Evolutionary conservation across 2,329 filamentous ascomycete species (phyloP).

Genomic region (Coniochaeta hoffmannii): DNA sequence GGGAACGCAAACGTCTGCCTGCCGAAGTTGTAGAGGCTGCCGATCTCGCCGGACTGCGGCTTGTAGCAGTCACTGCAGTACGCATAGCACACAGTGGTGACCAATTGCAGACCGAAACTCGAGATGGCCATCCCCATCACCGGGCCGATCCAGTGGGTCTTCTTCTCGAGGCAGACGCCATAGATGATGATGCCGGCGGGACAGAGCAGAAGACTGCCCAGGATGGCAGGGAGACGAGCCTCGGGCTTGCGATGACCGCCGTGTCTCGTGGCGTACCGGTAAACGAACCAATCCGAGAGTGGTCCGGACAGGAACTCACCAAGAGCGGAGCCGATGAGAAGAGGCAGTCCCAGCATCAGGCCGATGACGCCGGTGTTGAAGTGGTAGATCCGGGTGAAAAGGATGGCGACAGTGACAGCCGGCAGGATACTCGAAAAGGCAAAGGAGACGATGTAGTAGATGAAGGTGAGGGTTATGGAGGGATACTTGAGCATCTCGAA

Average conservation of each 20-base stretch:
- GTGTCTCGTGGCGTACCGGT: slow-evolving; percentile 4
- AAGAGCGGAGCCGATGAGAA: slow-evolving; percentile 6
- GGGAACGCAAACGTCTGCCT: slow-evolving; percentile 5
- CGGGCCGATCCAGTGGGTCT: slow-evolving; percentile 10
- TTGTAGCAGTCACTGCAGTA: slow-evolving; percentile 15
- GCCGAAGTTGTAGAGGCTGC: slow-evolving; percentile 6
- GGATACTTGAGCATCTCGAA: slow-evolving; percentile 7
- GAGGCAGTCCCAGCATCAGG: slow-evolving; percentile 8
- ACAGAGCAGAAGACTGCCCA: slow-evolving; percentile 8
- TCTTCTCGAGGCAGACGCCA: slow-evolving; percentile 11
- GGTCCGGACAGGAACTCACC: slow-evolving; percentile 7
- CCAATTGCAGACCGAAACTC: slow-evolving; percentile 10
- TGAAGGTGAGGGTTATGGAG: slow-evolving; percentile 4
- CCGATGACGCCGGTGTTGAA: slow-evolving; percentile 8
- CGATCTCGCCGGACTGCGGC: slow-evolving; percentile 12
- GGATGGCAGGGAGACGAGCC: slow-evolving; percentile 5
- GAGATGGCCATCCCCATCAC: slow-evolving; percentile 10
- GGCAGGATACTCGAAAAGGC: slow-evolving; percentile 7
- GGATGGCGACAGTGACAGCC: slow-evolving; percentile 7
- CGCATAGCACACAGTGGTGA: slow-evolving; percentile 11
- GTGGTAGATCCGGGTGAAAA: slow-evolving; percentile 8
- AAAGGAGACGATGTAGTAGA: slow-evolving; percentile 8
- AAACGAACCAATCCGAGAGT: slow-evolving; percentile 7
- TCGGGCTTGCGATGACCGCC: slow-evolving; percentile 7
- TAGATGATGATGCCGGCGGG: slow-evolving; percentile 14